A percentile compares a stretch with the other conserved stretches of the same genome.
Conservation (phyloP, 495 filamentous ascomycete genomes). For the Aspergillus nanangensis region DNA sequence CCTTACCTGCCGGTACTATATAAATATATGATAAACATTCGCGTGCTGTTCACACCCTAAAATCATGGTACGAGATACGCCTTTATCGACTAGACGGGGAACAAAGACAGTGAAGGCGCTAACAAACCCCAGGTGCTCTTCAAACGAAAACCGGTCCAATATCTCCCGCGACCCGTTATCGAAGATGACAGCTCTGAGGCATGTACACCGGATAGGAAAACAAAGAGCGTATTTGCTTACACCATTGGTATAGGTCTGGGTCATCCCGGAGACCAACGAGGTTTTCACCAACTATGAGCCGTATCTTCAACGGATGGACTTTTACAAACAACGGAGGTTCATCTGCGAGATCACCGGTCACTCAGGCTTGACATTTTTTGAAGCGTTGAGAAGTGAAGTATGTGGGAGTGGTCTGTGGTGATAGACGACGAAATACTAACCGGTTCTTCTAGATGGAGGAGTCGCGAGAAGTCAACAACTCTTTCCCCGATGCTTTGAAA, state of each 20-base stretch:
- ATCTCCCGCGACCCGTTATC: conserved; percentile 65
- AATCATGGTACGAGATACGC: conserved; percentile 33
- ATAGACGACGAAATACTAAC: background rate
- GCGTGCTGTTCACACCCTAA: conserved; percentile 19
- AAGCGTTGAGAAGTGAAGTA: conserved; percentile 92
- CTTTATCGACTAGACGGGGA: background rate
- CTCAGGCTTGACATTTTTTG: conserved; percentile 88
- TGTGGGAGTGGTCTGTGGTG: conserved; percentile 20
- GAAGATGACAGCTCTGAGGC: conserved; percentile 55
- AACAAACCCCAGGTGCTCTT: conserved; percentile 67
- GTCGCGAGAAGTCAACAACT: conserved; percentile 81
- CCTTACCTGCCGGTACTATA: background rate
- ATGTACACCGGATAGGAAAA: background rate
- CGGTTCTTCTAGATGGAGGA: conserved; percentile 83
- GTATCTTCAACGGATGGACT: conserved; percentile 84
- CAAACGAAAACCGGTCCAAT: conserved; percentile 93
- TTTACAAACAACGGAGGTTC: conserved; percentile 89
- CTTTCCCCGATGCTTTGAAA: conserved; percentile 87
- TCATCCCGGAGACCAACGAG: conserved; percentile 84
- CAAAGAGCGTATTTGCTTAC: conserved; percentile 3
- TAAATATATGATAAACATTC: conserved; percentile 26
- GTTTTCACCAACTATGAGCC: conserved; percentile 85
- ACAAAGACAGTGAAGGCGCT: background rate
- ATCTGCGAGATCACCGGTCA: conserved; percentile 95
- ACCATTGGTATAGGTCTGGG: conserved; percentile 67